phyloP scores from a whole-genome alignment of 345 rosid species.

The Iberis pinnata region DNA sequence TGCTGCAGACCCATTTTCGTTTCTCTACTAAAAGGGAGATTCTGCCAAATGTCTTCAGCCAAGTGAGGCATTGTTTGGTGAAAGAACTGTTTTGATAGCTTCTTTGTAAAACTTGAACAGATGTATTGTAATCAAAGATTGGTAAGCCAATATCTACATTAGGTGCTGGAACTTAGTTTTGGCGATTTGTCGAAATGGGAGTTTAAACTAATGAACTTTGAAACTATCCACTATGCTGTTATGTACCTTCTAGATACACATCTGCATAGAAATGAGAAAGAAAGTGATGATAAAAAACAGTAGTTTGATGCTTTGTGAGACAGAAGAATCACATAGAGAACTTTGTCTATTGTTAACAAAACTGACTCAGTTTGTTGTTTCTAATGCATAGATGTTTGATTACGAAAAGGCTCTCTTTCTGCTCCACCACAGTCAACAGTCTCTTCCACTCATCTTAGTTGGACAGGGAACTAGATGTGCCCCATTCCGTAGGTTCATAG shows the following conservation, averaged over 20 bases:
- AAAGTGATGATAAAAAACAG: too few relatives aligned
- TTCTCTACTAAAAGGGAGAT: slow-evolving; percentile 66
- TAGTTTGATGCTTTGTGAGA: too few relatives aligned
- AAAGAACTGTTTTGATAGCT: slow-evolving; percentile 95
- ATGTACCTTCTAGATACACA: too few relatives aligned
- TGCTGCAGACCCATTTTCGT: slow-evolving; percentile 54
- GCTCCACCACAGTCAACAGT: slow-evolving; percentile 56
- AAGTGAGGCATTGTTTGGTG: slow-evolving; percentile 78
- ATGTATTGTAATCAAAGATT: too few relatives aligned
- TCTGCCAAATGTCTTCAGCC: slow-evolving; percentile 94
- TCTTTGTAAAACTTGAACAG: slow-evolving; percentile 59
- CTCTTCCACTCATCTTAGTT: slow-evolving; percentile 65
- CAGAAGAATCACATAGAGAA: too few relatives aligned
- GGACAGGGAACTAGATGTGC: slow-evolving; percentile 99
- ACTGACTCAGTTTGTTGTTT: slow-evolving; percentile 11
- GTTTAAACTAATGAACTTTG: too few relatives aligned
- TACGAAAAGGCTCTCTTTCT: slow-evolving; percentile 73
- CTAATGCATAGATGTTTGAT: slow-evolving; percentile 41
- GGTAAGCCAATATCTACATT: too few relatives aligned
- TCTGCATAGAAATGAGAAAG: too few relatives aligned
- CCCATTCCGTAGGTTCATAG: slow-evolving; percentile 83
- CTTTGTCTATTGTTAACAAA: neutral
- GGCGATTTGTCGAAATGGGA: too few relatives aligned
- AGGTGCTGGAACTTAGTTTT: too few relatives aligned
- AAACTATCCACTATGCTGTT: too few relatives aligned